phyloP scores from a whole-genome alignment of 2,329 filamentous ascomycete genomes.

The Metarhizium humberi region DNA sequence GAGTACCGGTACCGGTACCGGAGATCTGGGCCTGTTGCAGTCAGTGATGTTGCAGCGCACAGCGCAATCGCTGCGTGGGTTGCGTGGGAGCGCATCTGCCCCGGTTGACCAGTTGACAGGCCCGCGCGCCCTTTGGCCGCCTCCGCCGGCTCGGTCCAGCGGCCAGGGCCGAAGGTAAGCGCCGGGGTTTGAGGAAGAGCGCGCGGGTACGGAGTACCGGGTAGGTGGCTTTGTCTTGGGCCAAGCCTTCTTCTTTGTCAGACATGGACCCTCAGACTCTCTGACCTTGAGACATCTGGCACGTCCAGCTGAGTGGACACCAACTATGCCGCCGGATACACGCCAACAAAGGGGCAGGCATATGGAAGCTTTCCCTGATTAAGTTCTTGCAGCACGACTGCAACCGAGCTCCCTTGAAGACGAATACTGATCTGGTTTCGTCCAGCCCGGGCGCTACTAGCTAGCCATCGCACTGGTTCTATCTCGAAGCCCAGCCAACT shows the following conservation, averaged over 20 bases:
- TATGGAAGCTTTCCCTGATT: too few relatives aligned
- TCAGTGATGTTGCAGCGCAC: neutral
- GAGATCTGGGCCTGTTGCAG: neutral
- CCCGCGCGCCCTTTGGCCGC: neutral
- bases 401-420: neutral
- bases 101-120: neutral
- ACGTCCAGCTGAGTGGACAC: too few relatives aligned
- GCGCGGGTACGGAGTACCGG: neutral
- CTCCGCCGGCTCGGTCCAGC: neutral
- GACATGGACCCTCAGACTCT: too few relatives aligned
- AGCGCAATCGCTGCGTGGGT: neutral
- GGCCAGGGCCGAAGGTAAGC: constrained; percentile 5
- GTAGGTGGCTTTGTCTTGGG: neutral
- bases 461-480: neutral
- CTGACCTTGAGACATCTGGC: too few relatives aligned
- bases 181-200: neutral
- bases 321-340: neutral
- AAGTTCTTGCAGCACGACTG: too few relatives aligned
- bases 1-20: constrained; percentile 5
- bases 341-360: neutral
- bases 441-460: neutral
- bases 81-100: neutral
- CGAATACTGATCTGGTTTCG: neutral
- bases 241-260: neutral
- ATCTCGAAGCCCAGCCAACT: neutral